A percentile compares a stretch with the other conserved stretches of the same genome.
Evolutionary conservation across 2,329 filamentous ascomycete genomes (phyloP).

Genomic region (Alternaria burnsii): DNA sequence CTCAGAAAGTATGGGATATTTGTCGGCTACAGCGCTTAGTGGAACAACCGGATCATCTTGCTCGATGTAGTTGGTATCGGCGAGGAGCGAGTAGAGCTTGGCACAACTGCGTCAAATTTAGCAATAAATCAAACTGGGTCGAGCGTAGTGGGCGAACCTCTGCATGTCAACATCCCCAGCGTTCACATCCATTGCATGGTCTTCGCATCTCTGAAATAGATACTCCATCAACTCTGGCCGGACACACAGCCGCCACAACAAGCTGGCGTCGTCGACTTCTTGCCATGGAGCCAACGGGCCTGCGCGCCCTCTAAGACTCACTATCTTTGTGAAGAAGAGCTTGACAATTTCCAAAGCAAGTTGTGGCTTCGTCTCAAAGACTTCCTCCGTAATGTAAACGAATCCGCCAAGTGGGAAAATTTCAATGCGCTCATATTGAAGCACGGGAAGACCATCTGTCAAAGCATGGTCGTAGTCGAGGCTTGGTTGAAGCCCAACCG

Average conservation of each 20-base stretch:
- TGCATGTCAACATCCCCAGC: conserved; percentile 24
- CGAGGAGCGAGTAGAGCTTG: conserved; percentile 39
- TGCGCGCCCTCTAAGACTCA: conserved; percentile 23
- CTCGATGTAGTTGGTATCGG: conserved; percentile 33
- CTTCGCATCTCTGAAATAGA: conserved; percentile 30
- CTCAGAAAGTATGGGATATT: conserved; percentile 43
- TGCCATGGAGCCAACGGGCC: conserved; percentile 26
- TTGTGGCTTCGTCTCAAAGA: conserved; percentile 51
- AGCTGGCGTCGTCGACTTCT: conserved; percentile 28
- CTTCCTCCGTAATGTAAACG: conserved; percentile 56
- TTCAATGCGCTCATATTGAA: conserved; percentile 37
- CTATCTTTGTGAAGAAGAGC: conserved; percentile 44
- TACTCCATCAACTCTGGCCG: conserved; percentile 43
- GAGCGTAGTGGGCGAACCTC: conserved; percentile 17
- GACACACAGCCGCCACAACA: conserved; percentile 46
- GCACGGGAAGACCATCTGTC: conserved; percentile 19
- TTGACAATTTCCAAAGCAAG: conserved; percentile 49
- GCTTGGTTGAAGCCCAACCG: conserved; percentile 40
- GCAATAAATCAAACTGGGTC: neutral
- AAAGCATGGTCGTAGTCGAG: conserved; percentile 25
- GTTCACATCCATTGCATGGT: conserved; percentile 28
- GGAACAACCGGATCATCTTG: conserved; percentile 28
- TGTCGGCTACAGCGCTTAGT: conserved; percentile 27
- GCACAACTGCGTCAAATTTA: conserved; percentile 24
- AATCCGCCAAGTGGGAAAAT: conserved; percentile 52